phyloP scores from a whole-genome alignment of 139 green algal species.

The Closterium sp. region DNA sequence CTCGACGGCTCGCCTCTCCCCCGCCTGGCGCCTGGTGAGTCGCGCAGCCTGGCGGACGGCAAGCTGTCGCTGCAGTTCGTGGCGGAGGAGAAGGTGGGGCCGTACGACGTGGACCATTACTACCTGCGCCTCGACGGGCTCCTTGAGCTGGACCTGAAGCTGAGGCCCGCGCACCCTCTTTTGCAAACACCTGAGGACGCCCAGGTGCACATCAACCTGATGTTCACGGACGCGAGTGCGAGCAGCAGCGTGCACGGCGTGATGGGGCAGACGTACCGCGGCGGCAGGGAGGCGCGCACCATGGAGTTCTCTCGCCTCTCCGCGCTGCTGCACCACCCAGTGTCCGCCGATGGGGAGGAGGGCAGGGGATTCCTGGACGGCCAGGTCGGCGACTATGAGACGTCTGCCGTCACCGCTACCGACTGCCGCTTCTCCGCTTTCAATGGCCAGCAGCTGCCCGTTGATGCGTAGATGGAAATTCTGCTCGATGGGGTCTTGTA shows the following conservation, averaged over 20 bases:
- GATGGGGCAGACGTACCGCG: conserved; percentile 7
- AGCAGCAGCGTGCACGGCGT: neutral
- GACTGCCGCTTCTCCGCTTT: neutral
- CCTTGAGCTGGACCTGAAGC: neutral
- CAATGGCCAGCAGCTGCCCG: neutral
- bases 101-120: conserved; percentile 5
- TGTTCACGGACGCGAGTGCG: neutral
- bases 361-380: conserved; percentile 38
- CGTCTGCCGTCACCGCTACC: neutral
- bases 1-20: neutral
- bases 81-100: neutral
- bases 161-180: conserved; percentile 2
- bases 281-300: neutral
- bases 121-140: conserved; percentile 1
- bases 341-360: conserved; percentile 6
- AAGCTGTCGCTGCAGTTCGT: neutral
- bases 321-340: neutral
- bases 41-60: neutral
- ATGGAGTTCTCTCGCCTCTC: neutral
- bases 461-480: neutral
- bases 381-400: conserved; percentile 7
- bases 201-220: conserved; percentile 15
- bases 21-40: neutral
- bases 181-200: conserved; percentile 10
- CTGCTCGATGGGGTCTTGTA: too few species aligned